Conservation (phyloP, 129 eudicot species). For the Chrysanthemum lavandulifolium region DNA sequence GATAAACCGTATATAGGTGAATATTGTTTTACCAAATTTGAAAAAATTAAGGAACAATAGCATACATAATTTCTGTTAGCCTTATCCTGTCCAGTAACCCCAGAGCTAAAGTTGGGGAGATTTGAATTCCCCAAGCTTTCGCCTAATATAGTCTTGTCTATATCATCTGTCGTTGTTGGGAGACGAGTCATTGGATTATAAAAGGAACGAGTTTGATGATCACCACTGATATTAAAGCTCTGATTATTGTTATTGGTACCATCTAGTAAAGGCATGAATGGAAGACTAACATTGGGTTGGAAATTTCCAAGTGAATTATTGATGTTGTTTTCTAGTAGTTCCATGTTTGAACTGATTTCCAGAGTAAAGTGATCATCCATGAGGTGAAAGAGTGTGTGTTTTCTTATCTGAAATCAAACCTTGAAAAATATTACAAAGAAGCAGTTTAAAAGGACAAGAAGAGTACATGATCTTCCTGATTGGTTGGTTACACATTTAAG, state of each 20-base stretch:
- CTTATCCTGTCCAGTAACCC: constrained; percentile 33
- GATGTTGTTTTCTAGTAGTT: constrained; percentile 40
- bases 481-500: constrained; percentile 17
- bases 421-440: constrained; percentile 25
- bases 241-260: constrained; percentile 17
- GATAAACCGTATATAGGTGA: neutral
- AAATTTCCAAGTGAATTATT: constrained; percentile 36
- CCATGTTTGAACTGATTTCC: constrained; percentile 44
- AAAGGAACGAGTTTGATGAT: constrained; percentile 36
- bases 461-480: constrained; percentile 19
- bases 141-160: constrained; percentile 11
- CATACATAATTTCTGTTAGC: constrained; percentile 32
- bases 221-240: constrained; percentile 21
- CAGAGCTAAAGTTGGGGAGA: constrained; percentile 30
- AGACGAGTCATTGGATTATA: constrained; percentile 20
- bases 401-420: constrained; percentile 2
- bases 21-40: neutral
- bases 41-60: neutral
- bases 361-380: constrained; percentile 41
- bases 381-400: constrained; percentile 23
- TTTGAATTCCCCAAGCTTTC: constrained; percentile 32
- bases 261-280: constrained; percentile 29
- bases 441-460: constrained; percentile 19
- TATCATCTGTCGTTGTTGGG: constrained; percentile 29
- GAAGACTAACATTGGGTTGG: constrained; percentile 34